Evolutionary conservation across 768 basidiomycete species (phyloP).

Genomic region (Paxillus involutus): DNA sequence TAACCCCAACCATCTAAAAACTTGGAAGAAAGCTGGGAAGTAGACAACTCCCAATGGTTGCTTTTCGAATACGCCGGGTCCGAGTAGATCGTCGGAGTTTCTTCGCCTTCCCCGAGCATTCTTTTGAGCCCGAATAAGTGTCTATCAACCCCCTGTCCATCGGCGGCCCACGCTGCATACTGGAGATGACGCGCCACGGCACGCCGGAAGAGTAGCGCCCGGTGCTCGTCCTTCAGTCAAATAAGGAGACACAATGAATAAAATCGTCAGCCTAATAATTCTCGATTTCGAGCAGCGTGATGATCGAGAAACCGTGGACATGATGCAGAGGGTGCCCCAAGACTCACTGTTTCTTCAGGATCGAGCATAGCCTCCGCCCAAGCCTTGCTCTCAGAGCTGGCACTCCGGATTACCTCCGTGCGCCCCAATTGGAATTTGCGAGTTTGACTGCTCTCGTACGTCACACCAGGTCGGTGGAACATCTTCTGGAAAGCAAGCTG

Average conservation of each 20-base stretch:
- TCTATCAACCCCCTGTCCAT: conserved; percentile 92
- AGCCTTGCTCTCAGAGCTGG: conserved; percentile 76
- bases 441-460: conserved; percentile 95
- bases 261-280: background rate
- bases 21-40: conserved; percentile 78
- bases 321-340: background rate
- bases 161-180: conserved; percentile 89
- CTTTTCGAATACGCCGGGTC: conserved; percentile 71
- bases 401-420: conserved; percentile 92
- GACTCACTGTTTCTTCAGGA: conserved; percentile 45
- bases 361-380: conserved; percentile 92
- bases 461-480: conserved; percentile 68
- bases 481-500: conserved; percentile 95
- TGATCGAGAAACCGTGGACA: background rate
- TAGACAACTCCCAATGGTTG: conserved; percentile 91
- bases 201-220: conserved; percentile 66
- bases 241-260: background rate
- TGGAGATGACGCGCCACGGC: conserved; percentile 83
- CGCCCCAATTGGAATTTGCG: conserved; percentile 87
- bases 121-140: conserved; percentile 94
- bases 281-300: background rate
- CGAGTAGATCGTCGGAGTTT: conserved; percentile 68
- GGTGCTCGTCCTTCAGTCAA: conserved; percentile 46
- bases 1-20: conserved; percentile 97
- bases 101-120: conserved; percentile 71